Evolutionary conservation across 2,329 filamentous ascomycete species (phyloP).

Genomic region (Clonostachys sp.): DNA sequence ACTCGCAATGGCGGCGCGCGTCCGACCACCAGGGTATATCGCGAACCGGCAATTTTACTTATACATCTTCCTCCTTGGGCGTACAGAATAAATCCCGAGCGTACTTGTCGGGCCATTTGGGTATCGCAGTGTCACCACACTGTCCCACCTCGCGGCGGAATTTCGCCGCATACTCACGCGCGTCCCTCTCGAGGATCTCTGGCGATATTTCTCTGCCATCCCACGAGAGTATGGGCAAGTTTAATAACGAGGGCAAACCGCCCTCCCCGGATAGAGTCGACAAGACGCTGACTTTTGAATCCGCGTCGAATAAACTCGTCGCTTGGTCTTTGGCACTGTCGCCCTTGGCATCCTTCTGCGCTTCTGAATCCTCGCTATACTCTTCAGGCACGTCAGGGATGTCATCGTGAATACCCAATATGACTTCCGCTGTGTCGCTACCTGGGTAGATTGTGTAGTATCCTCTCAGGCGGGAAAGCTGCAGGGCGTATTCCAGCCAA

Average conservation of each 20-base stretch:
- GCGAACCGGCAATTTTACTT: no score
- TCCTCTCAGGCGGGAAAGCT: slow-evolving; percentile 70
- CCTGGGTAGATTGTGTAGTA: slow-evolving; percentile 80
- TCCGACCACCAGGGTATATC: no score
- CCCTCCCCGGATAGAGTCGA: slow-evolving; percentile 40
- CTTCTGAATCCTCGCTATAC: slow-evolving; percentile 29
- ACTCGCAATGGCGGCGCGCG: no score
- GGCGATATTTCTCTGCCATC: slow-evolving; percentile 46
- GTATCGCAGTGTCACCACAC: slow-evolving; percentile 40
- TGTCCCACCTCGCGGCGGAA: slow-evolving; percentile 66
- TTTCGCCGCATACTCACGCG: slow-evolving; percentile 44
- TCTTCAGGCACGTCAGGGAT: slow-evolving; percentile 71
- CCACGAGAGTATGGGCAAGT: slow-evolving; percentile 59
- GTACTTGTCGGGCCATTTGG: slow-evolving; percentile 20
- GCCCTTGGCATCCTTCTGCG: slow-evolving; percentile 9
- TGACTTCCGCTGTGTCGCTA: slow-evolving; percentile 40
- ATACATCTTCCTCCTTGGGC: background rate
- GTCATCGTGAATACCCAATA: slow-evolving; percentile 76
- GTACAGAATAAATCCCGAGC: slow-evolving; percentile 64
- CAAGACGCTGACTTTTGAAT: slow-evolving; percentile 38
- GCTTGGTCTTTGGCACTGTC: slow-evolving; percentile 19
- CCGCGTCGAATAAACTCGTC: slow-evolving; percentile 30
- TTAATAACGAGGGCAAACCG: slow-evolving; percentile 32
- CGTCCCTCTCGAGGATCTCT: slow-evolving; percentile 29
- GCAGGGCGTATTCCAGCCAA: slow-evolving; percentile 75